A percentile compares a stretch with the other conserved stretches of the same genome.
phyloP scores from a whole-genome alignment of 805 yeast species.

The Naumovozyma baii region DNA sequence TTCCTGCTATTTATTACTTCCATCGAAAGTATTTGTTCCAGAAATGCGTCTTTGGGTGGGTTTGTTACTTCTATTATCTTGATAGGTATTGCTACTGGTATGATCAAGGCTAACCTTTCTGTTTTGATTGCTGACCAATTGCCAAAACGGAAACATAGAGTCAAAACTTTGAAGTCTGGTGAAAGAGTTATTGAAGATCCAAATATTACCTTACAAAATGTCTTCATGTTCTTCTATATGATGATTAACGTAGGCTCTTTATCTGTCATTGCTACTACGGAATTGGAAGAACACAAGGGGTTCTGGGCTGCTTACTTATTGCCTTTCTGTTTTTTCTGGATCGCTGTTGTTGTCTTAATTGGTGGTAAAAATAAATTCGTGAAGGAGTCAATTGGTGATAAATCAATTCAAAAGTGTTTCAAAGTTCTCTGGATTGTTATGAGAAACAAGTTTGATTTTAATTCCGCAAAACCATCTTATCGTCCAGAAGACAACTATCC shows the following conservation, averaged over 20 bases:
- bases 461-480: conserved; percentile 48
- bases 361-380: conserved; percentile 47
- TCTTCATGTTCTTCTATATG: conserved; percentile 67
- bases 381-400: conserved; percentile 52
- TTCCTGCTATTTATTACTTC: conserved; percentile 61
- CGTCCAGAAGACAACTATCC: conserved; percentile 38
- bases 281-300: conserved; percentile 55
- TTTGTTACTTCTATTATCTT: conserved; percentile 35
- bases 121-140: conserved; percentile 64
- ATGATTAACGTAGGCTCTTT: conserved; percentile 70
- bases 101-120: conserved; percentile 68
- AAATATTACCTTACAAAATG: conserved; percentile 58
- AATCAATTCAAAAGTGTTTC: conserved; percentile 48
- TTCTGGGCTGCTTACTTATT: conserved; percentile 68
- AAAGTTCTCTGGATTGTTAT: conserved; percentile 35
- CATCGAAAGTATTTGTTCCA: conserved; percentile 44
- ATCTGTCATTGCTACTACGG: conserved; percentile 68
- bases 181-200: conserved; percentile 63
- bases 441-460: conserved; percentile 40
- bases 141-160: conserved; percentile 49
- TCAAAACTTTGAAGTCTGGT: conserved; percentile 50
- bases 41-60: conserved; percentile 53
- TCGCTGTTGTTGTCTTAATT: conserved; percentile 45
- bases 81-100: conserved; percentile 72
- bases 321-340: conserved; percentile 59